These are phyloP conservation scores for Angomonas deanei DNA, from an alignment of 208 protist genomes.

Conservation along the genomic window DNA sequence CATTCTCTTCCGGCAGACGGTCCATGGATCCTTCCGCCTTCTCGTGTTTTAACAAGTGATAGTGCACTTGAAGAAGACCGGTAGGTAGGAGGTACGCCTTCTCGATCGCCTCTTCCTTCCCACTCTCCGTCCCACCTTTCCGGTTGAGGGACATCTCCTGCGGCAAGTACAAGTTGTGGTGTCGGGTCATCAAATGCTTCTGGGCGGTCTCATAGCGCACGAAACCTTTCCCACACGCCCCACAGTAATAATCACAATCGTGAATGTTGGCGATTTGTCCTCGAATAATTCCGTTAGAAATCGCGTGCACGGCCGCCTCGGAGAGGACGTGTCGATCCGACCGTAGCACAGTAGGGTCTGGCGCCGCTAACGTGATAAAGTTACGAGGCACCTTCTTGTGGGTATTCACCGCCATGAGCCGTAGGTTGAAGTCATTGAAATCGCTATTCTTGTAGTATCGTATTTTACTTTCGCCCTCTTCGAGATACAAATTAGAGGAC, in stretches of 20 bases:
- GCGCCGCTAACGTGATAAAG: not conserved
- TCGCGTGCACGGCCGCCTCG: not conserved
- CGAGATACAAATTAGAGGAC: no score
- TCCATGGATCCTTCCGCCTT: no score
- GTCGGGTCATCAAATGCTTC: not conserved
- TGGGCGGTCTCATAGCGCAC: not conserved
- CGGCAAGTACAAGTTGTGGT: not conserved
- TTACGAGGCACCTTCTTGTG: not conserved
- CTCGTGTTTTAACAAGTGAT: no score
- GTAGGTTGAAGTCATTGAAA: not conserved
- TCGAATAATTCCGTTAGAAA: not conserved
- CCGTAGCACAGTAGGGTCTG: not conserved
- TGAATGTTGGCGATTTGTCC: not conserved
- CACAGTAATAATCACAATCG: not conserved
- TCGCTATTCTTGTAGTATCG: not conserved
- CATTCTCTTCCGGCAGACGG: no score
- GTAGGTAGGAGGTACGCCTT: conserved; percentile 34
- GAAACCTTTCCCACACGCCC: not conserved
- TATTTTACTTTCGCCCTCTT: not conserved
- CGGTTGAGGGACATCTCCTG: no score
- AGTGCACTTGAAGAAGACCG: conserved; percentile 25
- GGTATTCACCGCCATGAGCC: not conserved
- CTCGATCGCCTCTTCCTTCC: not conserved
- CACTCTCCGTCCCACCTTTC: not conserved
- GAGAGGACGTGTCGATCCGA: not conserved